Conservation (phyloP, 257 asterid genomes). For the Solanum chmielewskii region DNA sequence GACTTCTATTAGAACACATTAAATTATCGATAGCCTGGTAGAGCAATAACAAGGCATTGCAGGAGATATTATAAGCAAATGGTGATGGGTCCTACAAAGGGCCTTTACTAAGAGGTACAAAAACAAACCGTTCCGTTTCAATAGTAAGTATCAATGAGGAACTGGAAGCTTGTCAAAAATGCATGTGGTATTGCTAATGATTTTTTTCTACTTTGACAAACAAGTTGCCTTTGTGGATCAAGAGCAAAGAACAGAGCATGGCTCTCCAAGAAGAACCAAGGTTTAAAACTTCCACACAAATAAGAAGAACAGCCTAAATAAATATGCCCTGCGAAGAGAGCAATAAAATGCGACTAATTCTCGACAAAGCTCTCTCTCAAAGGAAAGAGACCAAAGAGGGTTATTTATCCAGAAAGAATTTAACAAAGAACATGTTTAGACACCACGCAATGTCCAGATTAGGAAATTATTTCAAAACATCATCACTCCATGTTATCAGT, state of each 20-base stretch:
- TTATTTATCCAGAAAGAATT: neutral
- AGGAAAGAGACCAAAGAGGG: neutral
- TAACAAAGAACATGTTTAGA: neutral
- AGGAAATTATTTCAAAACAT: neutral
- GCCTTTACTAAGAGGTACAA: neutral
- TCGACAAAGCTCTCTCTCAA: neutral
- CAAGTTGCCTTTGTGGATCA: neutral
- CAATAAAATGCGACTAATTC: neutral
- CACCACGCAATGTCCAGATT: neutral
- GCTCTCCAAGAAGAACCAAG: neutral
- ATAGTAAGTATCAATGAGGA: neutral
- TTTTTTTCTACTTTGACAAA: neutral
- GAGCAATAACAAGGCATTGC: neutral
- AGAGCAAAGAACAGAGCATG: neutral
- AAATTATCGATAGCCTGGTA: constrained; percentile 11
- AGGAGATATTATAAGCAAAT: neutral
- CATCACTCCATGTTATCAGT: neutral
- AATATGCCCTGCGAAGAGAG: neutral
- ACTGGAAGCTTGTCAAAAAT: neutral
- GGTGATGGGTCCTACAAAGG: neutral
- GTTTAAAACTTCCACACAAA: neutral
- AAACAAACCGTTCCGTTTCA: neutral
- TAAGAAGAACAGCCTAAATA: neutral
- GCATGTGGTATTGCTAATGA: neutral
- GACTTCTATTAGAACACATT: neutral